Percentiles rank a stretch among this genome's conserved stretches.
phyloP scores from a whole-genome alignment of 306 rosid species.

The Quercus ilex region DNA sequence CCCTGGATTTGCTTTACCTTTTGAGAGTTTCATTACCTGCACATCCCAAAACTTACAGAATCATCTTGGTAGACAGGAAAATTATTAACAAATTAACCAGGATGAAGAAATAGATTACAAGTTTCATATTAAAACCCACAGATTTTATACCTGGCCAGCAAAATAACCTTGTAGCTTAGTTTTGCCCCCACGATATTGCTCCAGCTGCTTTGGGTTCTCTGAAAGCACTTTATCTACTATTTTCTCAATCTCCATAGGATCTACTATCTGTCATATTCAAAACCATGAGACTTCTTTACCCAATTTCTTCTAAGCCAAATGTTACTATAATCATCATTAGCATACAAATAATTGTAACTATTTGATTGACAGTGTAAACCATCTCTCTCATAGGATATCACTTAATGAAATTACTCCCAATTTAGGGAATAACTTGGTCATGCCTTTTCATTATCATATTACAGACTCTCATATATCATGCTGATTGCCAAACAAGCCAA shows the following conservation, averaged over 20 bases:
- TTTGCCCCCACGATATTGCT: conserved; percentile 81
- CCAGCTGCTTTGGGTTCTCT: conserved; percentile 89
- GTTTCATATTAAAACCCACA: neutral
- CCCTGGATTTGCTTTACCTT: conserved; percentile 95
- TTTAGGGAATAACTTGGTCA: conserved; percentile 12
- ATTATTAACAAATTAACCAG: neutral
- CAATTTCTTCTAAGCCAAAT: conserved; percentile 15
- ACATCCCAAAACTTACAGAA: conserved; percentile 6
- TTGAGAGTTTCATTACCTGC: conserved; percentile 86
- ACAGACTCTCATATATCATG: neutral
- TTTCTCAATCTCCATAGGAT: conserved; percentile 83
- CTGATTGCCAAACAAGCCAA: neutral
- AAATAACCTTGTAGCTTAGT: conserved; percentile 84
- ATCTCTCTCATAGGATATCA: neutral
- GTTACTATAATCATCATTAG: neutral
- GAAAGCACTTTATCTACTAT: conserved; percentile 71
- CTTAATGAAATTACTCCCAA: neutral
- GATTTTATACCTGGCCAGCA: conserved; percentile 76
- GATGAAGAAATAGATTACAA: neutral
- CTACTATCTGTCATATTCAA: conserved; percentile 62
- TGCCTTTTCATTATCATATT: neutral
- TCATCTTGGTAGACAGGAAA: neutral
- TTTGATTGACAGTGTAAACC: neutral
- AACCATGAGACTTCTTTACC: neutral
- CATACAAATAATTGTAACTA: neutral